Conservation (phyloP, 2,329 filamentous ascomycete genomes). For the Alternaria sp. region DNA sequence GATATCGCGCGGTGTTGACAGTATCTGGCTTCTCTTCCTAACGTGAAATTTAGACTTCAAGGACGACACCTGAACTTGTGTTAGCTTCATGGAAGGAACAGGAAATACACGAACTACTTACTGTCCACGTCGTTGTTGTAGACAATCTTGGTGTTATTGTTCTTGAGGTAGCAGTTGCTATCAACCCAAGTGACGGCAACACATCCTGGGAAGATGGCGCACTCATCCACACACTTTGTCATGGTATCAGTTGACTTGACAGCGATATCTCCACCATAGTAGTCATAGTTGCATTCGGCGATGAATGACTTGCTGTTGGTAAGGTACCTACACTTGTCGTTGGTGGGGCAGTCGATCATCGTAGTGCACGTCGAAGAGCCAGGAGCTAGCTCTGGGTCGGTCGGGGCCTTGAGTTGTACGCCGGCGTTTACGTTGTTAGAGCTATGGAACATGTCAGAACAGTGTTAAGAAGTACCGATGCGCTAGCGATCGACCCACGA, state of each 20-base stretch:
- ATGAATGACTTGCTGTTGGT: conserved; percentile 7
- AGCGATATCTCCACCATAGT: conserved; percentile 18
- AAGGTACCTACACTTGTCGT: conserved; percentile 17
- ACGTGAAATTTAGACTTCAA: neutral
- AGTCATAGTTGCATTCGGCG: conserved; percentile 18
- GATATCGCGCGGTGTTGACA: neutral
- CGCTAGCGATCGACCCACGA: conserved; percentile 7
- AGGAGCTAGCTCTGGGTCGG: neutral
- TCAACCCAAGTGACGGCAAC: conserved; percentile 12
- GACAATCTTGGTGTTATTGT: conserved; percentile 1
- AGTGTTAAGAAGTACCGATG: neutral
- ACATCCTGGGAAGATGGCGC: conserved; percentile 6
- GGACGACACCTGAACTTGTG: conserved; percentile 1
- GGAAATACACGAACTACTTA: neutral
- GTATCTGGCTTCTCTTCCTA: neutral
- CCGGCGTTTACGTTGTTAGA: conserved; percentile 8
- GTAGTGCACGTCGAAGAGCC: conserved; percentile 10
- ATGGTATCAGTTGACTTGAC: neutral
- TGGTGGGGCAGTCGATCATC: conserved; percentile 9
- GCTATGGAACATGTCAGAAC: neutral
- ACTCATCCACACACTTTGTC: conserved; percentile 9
- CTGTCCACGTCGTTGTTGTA: conserved; percentile 12
- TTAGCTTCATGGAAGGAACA: neutral
- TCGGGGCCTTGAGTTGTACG: conserved; percentile 1
- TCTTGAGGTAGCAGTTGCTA: conserved; percentile 18